phyloP scores from a whole-genome alignment of 1,284 basidiomycete genomes.

The Marasmius oreades region DNA sequence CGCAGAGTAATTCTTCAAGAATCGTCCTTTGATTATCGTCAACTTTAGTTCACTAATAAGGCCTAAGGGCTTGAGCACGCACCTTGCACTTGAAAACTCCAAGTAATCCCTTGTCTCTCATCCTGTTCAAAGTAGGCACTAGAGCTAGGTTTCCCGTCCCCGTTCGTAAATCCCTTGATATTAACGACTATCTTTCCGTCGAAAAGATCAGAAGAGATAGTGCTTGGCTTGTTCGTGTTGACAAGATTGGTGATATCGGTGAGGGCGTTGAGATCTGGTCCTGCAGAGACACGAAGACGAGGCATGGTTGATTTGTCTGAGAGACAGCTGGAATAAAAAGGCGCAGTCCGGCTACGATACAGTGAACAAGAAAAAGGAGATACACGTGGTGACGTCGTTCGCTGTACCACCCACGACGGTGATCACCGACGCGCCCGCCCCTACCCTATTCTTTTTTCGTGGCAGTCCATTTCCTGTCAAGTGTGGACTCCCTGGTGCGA shows the following conservation, averaged over 20 bases:
- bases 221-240: conserved; percentile 54
- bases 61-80: too few species aligned
- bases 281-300: conserved; percentile 64
- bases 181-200: conserved; percentile 73
- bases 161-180: conserved; percentile 68
- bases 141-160: conserved; percentile 29
- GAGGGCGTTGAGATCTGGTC: conserved; percentile 50
- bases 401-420: too few species aligned
- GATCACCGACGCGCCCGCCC: too few species aligned
- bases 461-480: too few species aligned
- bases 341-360: not conserved
- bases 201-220: conserved; percentile 59
- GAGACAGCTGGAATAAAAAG: conserved; percentile 2
- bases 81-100: conserved; percentile 85
- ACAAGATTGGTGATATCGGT: conserved; percentile 52
- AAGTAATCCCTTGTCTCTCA: conserved; percentile 69
- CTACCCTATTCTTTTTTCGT: too few species aligned
- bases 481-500: too few species aligned
- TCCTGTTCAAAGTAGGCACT: conserved; percentile 63
- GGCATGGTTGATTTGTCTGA: conserved; percentile 36
- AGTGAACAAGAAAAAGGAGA: not conserved
- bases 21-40: too few species aligned
- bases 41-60: too few species aligned
- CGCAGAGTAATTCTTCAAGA: conserved; percentile 59
- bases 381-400: too few species aligned